Evolutionary conservation across 1,139 yeast genomes (phyloP).

Genomic region (Protomyces gravidus): DNA sequence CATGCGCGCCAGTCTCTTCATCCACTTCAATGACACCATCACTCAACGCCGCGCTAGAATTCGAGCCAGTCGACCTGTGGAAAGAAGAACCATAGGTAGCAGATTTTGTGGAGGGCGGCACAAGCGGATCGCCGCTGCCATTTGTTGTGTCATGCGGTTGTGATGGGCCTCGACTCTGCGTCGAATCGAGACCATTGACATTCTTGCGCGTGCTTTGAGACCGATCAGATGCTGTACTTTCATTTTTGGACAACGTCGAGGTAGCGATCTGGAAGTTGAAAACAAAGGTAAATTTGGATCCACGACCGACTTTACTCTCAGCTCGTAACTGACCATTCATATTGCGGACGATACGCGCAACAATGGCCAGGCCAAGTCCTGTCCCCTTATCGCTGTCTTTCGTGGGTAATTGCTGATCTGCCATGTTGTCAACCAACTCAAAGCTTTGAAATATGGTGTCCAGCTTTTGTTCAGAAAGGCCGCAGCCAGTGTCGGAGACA

Average conservation of each 20-base stretch:
- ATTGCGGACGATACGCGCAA: slow-evolving; percentile 27
- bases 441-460: slow-evolving; percentile 25
- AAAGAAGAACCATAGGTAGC: neutral
- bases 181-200: neutral
- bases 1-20: neutral
- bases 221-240: neutral
- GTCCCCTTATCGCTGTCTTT: slow-evolving; percentile 16
- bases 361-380: slow-evolving; percentile 28
- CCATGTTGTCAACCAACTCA: slow-evolving; percentile 11
- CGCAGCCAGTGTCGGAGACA: slow-evolving; percentile 48
- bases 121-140: neutral
- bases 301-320: slow-evolving; percentile 19
- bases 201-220: neutral
- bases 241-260: neutral
- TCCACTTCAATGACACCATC: slow-evolving; percentile 10
- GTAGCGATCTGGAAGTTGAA: slow-evolving; percentile 11
- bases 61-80: neutral
- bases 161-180: neutral
- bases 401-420: neutral
- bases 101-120: neutral
- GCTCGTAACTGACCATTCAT: slow-evolving; percentile 27
- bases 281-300: slow-evolving; percentile 23
- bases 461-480: slow-evolving; percentile 18
- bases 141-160: neutral
- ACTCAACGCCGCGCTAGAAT: neutral